Evolutionary conservation across 208 protist species (phyloP).

Genomic region (Trypanosoma lewisi): DNA sequence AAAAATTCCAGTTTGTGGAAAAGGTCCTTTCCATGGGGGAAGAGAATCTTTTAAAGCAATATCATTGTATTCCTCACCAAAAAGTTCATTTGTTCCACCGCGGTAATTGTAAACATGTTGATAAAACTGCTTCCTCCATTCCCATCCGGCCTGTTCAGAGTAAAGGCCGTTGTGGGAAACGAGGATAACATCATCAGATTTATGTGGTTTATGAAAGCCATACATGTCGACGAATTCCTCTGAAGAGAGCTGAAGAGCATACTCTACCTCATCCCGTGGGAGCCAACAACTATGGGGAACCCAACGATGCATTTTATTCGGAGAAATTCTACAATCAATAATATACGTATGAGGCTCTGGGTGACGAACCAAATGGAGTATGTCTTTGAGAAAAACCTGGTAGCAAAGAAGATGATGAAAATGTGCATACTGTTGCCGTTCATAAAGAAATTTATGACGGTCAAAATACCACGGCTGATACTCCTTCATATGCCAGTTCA

Average conservation of each 20-base stretch:
- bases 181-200: conserved; percentile 81
- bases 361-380: conserved; percentile 65
- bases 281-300: conserved; percentile 85
- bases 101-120: conserved; percentile 92
- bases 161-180: conserved; percentile 87
- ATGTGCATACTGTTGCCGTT: conserved; percentile 79
- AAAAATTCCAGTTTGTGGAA: conserved; percentile 87
- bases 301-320: conserved; percentile 85
- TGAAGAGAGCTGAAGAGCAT: conserved; percentile 79
- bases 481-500: conserved; percentile 91
- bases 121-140: conserved; percentile 85
- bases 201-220: conserved; percentile 72
- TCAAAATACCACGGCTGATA: conserved; percentile 93
- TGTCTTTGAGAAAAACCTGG: conserved; percentile 81
- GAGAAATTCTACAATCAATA: conserved; percentile 73
- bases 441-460: conserved; percentile 89
- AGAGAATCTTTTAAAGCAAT: conserved; percentile 69
- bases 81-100: conserved; percentile 87
- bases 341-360: conserved; percentile 76
- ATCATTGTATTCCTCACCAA: conserved; percentile 81
- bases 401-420: conserved; percentile 85
- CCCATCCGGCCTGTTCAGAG: conserved; percentile 88
- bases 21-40: conserved; percentile 88
- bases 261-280: conserved; percentile 89
- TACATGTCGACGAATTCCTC: conserved; percentile 91